Conservation (phyloP, 192 early-diverging fungal genomes). For the Coemansia reversa region DNA sequence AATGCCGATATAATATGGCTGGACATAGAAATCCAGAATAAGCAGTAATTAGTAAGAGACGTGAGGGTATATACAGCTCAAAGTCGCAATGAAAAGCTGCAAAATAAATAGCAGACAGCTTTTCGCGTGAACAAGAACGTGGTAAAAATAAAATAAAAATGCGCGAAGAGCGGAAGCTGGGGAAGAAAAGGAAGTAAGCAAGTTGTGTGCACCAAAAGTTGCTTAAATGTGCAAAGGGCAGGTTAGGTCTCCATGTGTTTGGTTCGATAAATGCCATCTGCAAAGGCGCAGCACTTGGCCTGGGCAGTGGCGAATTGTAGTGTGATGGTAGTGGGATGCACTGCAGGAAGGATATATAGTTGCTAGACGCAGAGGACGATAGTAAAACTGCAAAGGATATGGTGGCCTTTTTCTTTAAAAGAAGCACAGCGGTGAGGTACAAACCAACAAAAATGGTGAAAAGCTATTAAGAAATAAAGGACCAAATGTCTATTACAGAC, state of each 20-base stretch:
- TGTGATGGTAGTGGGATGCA: not conserved
- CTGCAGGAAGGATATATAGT: not conserved
- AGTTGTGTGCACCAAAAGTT: not conserved
- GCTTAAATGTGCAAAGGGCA: not conserved
- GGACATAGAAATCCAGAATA: not conserved
- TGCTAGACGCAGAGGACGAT: not conserved
- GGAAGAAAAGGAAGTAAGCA: not conserved
- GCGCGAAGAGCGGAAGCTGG: not conserved
- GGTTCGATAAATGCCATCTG: slow-evolving; percentile 21
- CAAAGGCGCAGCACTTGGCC: slow-evolving; percentile 7
- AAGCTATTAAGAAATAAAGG: not conserved
- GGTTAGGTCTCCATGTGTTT: not conserved
- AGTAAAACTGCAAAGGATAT: not conserved
- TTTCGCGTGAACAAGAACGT: not conserved
- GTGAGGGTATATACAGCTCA: not conserved
- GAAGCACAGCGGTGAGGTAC: not conserved
- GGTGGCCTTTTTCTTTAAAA: not conserved
- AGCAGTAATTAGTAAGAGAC: not conserved
- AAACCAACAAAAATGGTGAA: not conserved
- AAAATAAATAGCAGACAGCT: not conserved
- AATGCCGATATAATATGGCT: not conserved
- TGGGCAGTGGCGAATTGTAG: slow-evolving; percentile 11
- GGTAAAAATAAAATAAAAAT: slow-evolving; percentile 7
- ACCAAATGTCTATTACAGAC: not conserved
- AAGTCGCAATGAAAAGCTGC: not conserved